phyloP scores from a whole-genome alignment of 257 asterid genomes.

The Ophiorrhiza pumila region DNA sequence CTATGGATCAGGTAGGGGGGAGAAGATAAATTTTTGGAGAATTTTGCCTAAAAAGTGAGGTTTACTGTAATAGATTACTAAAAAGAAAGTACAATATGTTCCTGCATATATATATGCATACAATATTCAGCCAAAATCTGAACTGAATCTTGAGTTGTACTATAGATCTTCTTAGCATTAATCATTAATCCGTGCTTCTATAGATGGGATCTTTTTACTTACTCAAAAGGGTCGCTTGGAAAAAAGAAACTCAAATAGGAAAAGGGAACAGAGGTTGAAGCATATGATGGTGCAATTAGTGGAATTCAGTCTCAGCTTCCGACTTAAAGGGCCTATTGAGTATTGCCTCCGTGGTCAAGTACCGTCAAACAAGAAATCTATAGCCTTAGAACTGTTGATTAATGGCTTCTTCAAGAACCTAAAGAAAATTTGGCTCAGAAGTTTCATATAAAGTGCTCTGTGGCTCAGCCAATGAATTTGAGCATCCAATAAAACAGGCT shows the following conservation, averaged over 20 bases:
- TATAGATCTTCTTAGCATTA: conserved; percentile 23
- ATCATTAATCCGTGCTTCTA: conserved; percentile 23
- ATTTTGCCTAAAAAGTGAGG: conserved; percentile 17
- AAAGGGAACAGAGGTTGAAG: conserved; percentile 11
- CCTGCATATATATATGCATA: not conserved
- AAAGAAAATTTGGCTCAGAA: not conserved
- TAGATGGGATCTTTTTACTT: conserved; percentile 25
- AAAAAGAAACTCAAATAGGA: conserved; percentile 22
- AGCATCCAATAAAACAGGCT: conserved; percentile 21
- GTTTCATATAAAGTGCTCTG: conserved; percentile 29
- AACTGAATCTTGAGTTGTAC: conserved; percentile 34
- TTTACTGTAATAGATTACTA: conserved; percentile 8
- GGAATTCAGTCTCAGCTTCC: conserved; percentile 48
- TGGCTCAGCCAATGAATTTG: conserved; percentile 32
- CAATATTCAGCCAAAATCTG: conserved; percentile 23
- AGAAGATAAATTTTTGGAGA: conserved; percentile 6
- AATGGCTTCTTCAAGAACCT: not conserved
- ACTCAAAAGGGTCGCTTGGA: conserved; percentile 21
- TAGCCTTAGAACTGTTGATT: not conserved
- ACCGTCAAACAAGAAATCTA: conserved; percentile 2
- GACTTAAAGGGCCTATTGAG: conserved; percentile 24
- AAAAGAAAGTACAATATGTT: conserved; percentile 8
- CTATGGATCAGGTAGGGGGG: conserved; percentile 8
- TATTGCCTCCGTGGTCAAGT: not conserved
- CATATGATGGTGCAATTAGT: conserved; percentile 37